Conservation (phyloP, 1,284 basidiomycete genomes). For the Neolentinus lepideus region DNA sequence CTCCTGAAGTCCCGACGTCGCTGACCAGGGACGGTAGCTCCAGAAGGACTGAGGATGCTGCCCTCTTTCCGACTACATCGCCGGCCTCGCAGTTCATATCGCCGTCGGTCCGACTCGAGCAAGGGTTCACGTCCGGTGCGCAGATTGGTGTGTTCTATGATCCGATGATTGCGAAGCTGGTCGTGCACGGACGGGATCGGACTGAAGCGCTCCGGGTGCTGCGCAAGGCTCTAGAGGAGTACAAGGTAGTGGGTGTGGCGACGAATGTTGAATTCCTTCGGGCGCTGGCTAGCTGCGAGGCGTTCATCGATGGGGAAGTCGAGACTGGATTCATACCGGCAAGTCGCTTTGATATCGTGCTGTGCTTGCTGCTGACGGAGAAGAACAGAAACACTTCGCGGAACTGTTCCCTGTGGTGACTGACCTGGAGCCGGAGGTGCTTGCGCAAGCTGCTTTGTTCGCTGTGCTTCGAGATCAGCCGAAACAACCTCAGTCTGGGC, state of each 20-base stretch:
- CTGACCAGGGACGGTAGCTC: slow-evolving; percentile 14
- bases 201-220: slow-evolving; percentile 79
- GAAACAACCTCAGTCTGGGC: slow-evolving; percentile 13
- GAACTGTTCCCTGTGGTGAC: slow-evolving; percentile 65
- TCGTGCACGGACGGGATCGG: slow-evolving; percentile 85
- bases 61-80: slow-evolving; percentile 24
- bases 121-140: slow-evolving; percentile 81
- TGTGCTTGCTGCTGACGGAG: neutral
- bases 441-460: slow-evolving; percentile 77
- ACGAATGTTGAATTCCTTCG: slow-evolving; percentile 91
- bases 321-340: slow-evolving; percentile 93
- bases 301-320: slow-evolving; percentile 78
- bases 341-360: neutral
- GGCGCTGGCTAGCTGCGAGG: slow-evolving; percentile 66
- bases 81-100: slow-evolving; percentile 32
- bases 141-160: slow-evolving; percentile 93
- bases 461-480: slow-evolving; percentile 61
- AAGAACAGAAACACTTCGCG: slow-evolving; percentile 64
- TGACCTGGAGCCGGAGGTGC: slow-evolving; percentile 50
- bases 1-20: slow-evolving; percentile 32
- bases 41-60: slow-evolving; percentile 22
- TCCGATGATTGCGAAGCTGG: slow-evolving; percentile 92
- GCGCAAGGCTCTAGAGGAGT: slow-evolving; percentile 77
- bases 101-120: slow-evolving; percentile 80
- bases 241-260: slow-evolving; percentile 84